These are phyloP conservation scores for Dioszegia crocea DNA, from an alignment of 768 basidiomycete species.

Conservation along the genomic window DNA sequence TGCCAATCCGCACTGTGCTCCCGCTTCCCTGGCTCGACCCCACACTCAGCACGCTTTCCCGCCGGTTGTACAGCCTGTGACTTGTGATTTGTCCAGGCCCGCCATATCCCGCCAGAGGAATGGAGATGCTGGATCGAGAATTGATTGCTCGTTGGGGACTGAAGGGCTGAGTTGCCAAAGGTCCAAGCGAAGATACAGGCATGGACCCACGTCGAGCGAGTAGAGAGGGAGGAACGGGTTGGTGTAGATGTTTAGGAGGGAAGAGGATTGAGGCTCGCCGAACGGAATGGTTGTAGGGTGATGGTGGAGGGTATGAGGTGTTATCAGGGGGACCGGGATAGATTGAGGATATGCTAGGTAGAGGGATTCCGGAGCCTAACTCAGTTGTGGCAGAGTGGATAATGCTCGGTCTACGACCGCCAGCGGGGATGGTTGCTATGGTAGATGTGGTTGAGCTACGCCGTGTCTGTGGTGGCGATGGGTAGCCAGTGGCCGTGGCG, in stretches of 20 bases:
- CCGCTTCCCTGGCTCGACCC: conserved; percentile 1
- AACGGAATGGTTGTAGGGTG: not conserved
- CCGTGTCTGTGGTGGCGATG: conserved; percentile 19
- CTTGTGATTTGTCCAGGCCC: conserved; percentile 12
- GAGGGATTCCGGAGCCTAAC: not conserved
- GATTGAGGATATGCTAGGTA: not conserved
- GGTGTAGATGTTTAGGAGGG: conserved; percentile 17
- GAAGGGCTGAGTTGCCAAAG: not conserved
- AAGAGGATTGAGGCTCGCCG: conserved; percentile 31
- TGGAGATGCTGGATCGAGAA: not conserved
- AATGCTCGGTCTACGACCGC: conserved; percentile 29
- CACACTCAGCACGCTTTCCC: conserved; percentile 23
- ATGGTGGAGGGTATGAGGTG: not conserved
- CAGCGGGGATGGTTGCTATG: conserved; percentile 25
- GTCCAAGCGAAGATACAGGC: conserved; percentile 20
- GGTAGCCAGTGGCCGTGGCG: not conserved
- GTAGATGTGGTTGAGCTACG: conserved; percentile 31
- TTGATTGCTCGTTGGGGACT: not conserved
- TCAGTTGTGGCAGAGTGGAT: conserved; percentile 27
- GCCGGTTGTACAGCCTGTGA: conserved; percentile 20
- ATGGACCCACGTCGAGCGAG: conserved; percentile 28
- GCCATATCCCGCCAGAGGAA: not conserved
- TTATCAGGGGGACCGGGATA: not conserved
- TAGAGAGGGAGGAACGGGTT: conserved; percentile 32
- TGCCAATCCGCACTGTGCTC: not conserved